Base-by-base conservation (phyloP, 140 eudicot genomes). In the Bidens hawaiensis region DNA sequence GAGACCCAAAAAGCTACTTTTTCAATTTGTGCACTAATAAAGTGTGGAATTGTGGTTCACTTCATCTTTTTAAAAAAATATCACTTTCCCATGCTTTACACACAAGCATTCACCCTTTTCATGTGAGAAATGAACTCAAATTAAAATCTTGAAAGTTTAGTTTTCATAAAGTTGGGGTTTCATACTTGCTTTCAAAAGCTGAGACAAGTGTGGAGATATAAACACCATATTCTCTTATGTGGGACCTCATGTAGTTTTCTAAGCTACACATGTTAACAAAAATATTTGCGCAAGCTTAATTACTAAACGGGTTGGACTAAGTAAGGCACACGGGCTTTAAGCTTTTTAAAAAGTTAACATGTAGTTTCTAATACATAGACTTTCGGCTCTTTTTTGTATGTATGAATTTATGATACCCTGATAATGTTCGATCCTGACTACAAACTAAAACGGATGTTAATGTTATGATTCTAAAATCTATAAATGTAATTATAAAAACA, bases 51-150 rank as follows among this genome's bases (percentile, higher is more conserved):
- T 64, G 30, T 65, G 53, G 67, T 55, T 64, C 53, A 60, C 54
- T 73, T 65, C 63, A 65, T 58, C 17, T 58, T 36, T 48, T 65
- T 33, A 46, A 65, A 73, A 47, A n/a, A n/a, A n/a, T n/a, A n/a
- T n/a, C 17, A 65, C 21, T 48, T 64, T 64, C 56, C 31, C 41
- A 73, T 73, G 62, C 78, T 73, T 73, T 73, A 73, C 78, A 73
- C 73, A 73, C 78, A 73, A 73, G 78, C 78, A 58, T 65, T 55
- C 63, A 47, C 36, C 73, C 68, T 73, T 73, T 73, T 66, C 10
- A 66, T 58, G 56, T 73, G 63, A 65, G 56, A 46, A 73, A 57
- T 56, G 31, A 58, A 65, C 68, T 36, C 56, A 73, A 57, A 57
- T 45, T n/a, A n/a, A n/a, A n/a, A n/a, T 56, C 52, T 59, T 57